phyloP scores from a whole-genome alignment of 768 basidiomycete genomes.

The Leccinellum luteum region DNA sequence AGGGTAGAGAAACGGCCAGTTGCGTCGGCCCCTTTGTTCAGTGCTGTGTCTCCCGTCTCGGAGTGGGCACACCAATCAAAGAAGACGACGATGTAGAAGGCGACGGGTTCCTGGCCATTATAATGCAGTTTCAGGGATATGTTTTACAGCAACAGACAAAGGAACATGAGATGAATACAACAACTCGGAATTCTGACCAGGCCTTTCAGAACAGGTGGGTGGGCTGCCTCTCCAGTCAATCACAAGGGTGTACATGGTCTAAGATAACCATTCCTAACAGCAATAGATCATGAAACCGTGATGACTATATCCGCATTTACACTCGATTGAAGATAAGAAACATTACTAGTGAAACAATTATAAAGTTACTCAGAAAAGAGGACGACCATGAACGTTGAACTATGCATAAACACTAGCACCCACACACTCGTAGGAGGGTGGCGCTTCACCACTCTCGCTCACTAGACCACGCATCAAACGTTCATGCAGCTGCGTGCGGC shows the following conservation, averaged over 20 bases:
- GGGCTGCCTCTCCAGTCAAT: too few species aligned
- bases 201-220: too few species aligned
- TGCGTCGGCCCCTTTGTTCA: slow-evolving; percentile 22
- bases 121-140: background rate
- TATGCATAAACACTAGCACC: background rate
- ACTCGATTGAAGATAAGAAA: background rate
- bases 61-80: slow-evolving; percentile 17
- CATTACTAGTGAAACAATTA: background rate
- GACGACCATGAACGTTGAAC: too few species aligned
- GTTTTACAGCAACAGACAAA: background rate
- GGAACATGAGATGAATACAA: background rate
- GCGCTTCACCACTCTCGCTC: slow-evolving; percentile 77
- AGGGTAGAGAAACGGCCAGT: slow-evolving; percentile 11
- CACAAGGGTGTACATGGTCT: too few species aligned
- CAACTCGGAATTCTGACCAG: too few species aligned
- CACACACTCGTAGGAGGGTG: slow-evolving; percentile 45
- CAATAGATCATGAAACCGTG: too few species aligned
- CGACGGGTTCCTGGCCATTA: slow-evolving; percentile 12
- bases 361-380: background rate
- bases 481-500: slow-evolving; percentile 61
- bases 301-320: too few species aligned
- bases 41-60: slow-evolving; percentile 13
- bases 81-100: slow-evolving; percentile 14
- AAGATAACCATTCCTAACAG: background rate
- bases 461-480: slow-evolving; percentile 80